Evolutionary conservation across 306 rosid genomes (phyloP), one percentile per base, ranked within the genome.

Genomic region (Pyrus bretschneideri): DNA sequence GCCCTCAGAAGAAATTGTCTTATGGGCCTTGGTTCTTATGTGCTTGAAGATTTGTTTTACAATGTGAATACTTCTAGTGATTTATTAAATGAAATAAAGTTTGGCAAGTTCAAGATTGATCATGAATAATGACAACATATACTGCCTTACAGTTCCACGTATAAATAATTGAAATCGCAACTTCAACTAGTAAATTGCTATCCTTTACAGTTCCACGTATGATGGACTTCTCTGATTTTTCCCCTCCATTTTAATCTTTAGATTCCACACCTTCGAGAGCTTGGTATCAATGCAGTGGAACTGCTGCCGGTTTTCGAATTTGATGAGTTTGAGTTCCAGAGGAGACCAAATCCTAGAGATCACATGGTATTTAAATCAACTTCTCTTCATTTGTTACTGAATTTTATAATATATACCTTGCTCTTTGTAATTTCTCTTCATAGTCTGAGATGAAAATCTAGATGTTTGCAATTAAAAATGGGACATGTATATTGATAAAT

Each of bases 221-320:
- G 66, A 30, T 35, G 42, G 8, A 42, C 70, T 38, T 68, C 60
- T 73, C 76, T 73, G 75, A 72, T 19, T 46, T 73, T 19, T 64
- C 59, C 67, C 40, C 68, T 71, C 60, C 14, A 30, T 71, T 80
- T 76, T 57, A 61, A 67, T 75, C 84, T 30, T 68, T 81, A 94
- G 99, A 95, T 95, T 74, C 97, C 99, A 71, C 97, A 95, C 86
- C 96, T 95, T 81, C 87, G 80, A 59, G 97, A 95, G 90, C 99
- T 92, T 35, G 99, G 99, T 63, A 79, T 95, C 87, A 95, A 92
- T 85, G 97, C 97, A 25, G 90, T 95, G 76, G 99, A 95, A 78
- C 76, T 95, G 86, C 81, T 88, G 70, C 97, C 99, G 61, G 84
- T 92, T 76, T 92, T 95, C 62, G 99, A 95, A 86, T 95, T 92